Evolutionary conservation across 352 stramenopile genomes (phyloP).

Genomic region (Pythium aristosporum): DNA sequence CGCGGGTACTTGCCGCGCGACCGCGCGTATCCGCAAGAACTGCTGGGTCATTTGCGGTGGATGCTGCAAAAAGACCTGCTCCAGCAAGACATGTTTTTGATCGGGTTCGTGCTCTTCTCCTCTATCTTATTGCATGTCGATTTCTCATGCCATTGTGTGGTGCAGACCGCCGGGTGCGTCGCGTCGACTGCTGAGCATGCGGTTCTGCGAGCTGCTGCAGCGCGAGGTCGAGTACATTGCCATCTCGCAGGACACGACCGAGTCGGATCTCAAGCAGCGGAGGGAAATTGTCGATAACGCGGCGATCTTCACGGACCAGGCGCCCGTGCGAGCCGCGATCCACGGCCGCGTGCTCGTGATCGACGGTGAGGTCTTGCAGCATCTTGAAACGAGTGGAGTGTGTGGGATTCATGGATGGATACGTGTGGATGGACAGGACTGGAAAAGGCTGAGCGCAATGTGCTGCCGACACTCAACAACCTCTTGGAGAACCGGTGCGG

Average conservation of each 20-base stretch:
- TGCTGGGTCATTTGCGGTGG: conserved; percentile 79
- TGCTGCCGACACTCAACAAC: conserved; percentile 97
- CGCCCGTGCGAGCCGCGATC: conserved; percentile 93
- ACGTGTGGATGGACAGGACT: conserved; percentile 42
- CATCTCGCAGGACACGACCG: conserved; percentile 94
- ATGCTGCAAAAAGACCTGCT: conserved; percentile 86
- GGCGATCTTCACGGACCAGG: conserved; percentile 89
- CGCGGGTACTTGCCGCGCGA: conserved; percentile 54
- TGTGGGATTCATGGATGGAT: conserved; percentile 1
- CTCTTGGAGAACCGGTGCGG: conserved; percentile 91
- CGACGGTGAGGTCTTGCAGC: conserved; percentile 49
- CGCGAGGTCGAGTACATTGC: conserved; percentile 89
- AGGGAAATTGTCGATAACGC: conserved; percentile 69
- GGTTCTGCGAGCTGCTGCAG: conserved; percentile 84
- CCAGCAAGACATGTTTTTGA: conserved; percentile 87
- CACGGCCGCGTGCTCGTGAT: conserved; percentile 93
- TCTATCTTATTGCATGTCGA: background rate
- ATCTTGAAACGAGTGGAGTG: background rate
- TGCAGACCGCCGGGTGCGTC: conserved; percentile 69
- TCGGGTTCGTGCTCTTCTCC: conserved; percentile 44
- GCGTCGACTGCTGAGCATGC: conserved; percentile 71
- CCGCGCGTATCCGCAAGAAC: conserved; percentile 52
- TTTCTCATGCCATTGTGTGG: background rate
- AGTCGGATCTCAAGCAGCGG: conserved; percentile 91
- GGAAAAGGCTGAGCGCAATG: conserved; percentile 95